Evolutionary conservation across 2,329 filamentous ascomycete genomes (phyloP).

Genomic region (Eutypa lata): DNA sequence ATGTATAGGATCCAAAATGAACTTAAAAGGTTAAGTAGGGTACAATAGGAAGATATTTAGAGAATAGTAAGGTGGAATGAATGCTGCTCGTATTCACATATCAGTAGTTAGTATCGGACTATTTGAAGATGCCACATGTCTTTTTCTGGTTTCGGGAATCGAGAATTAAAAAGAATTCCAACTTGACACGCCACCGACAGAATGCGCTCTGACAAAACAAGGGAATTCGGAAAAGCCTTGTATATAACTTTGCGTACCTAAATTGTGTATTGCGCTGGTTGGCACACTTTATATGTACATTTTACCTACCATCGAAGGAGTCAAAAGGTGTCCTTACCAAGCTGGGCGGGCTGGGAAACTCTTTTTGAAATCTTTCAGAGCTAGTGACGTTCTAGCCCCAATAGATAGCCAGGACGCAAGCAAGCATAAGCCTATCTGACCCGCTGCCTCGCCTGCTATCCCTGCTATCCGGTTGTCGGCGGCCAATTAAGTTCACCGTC

Average conservation of each 20-base stretch:
- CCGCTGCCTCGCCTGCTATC: background rate
- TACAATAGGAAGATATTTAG: background rate
- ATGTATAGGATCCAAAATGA: no score
- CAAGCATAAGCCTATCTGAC: background rate
- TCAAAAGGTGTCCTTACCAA: no score
- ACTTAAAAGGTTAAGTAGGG: background rate
- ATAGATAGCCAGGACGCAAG: background rate
- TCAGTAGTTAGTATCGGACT: slow-evolving; percentile 8
- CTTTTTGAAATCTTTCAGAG: no score
- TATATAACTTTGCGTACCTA: no score
- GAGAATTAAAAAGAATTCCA: no score
- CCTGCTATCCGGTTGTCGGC: background rate
- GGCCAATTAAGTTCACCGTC: background rate
- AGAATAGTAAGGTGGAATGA: slow-evolving; percentile 6
- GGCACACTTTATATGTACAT: no score
- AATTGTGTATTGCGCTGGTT: no score
- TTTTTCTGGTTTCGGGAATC: slow-evolving; percentile 13
- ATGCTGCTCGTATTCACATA: slow-evolving; percentile 4
- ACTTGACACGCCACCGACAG: no score
- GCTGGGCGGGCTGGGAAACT: no score
- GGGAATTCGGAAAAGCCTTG: no score
- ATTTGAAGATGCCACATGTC: slow-evolving; percentile 31
- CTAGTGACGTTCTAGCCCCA: background rate
- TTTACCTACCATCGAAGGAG: no score
- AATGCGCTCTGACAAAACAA: no score